Evolutionary conservation across 345 rosid species (phyloP), one percentile per base, ranked within the genome.

Genomic region (Salix dunnii): DNA sequence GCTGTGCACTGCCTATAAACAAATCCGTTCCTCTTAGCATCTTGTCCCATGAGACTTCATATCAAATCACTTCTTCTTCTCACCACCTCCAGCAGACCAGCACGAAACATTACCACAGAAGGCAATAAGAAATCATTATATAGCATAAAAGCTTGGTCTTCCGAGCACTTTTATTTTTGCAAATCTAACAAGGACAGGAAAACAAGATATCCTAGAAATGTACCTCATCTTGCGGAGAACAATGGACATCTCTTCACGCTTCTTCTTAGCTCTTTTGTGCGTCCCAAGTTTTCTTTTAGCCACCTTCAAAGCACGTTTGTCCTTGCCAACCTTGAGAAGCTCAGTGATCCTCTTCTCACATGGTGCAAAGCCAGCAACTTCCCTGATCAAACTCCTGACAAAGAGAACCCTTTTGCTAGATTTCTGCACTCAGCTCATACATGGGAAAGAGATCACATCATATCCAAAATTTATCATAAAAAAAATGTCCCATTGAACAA

Each of bases 341-440:
- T 94, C 98, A 28, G 89, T 88, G 70, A 94, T 91, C 35, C 97
- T 87, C 87, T 91, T 94, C 88, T 91, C 98, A 31, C 92, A 94
- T 0, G 97, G 98, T 6, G 98, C 98, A 82, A 88, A 87, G n/a
- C 97, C 97, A 7, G 96, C 96, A 82, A 94, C 98, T 86, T 94
- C 97, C 80, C 91, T 86, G 67, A 92, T 94, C 71, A 94, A 80
- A 82, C 23, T 83, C 81, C 88, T 88, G 79, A 92, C 91, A 60
- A 92, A 89, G 27, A 82, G 89, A 25, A 91, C 92, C 80, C 98
- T 90, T 78, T 92, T 92, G 90, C 94, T 91, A 11, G 93, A 86
- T 94, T 91, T 92, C 98, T 94, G 67, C 61, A 55, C 14, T 58
- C 63, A 58, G 10, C 28, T 2, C 63, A 10, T 58, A 12, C 28